Base-by-base conservation (phyloP, 2,329 filamentous ascomycete species). In the Fusarium sp. region DNA sequence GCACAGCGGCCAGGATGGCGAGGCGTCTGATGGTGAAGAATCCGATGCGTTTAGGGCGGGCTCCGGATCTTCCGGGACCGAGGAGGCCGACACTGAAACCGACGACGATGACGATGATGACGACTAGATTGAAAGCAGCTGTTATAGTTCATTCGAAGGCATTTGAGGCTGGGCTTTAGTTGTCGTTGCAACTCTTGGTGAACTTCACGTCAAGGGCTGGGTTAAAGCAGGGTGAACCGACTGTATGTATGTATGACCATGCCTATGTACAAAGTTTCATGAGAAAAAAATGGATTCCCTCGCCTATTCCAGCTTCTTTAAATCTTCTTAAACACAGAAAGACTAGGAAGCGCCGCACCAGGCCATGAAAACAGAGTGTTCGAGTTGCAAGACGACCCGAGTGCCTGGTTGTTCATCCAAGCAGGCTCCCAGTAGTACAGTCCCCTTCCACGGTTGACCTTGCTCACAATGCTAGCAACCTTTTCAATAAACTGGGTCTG, bases 371-470 rank as follows among this genome's bases (percentile, higher is more conserved):
- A 90, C 86, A 93, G 86, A 52, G 91, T 84, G 80, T 92, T 93
- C 75, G 90, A 90, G 20, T 85, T 83, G 78, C 92, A 93, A 47
- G 90, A 91, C 20, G 91, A 92, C 2, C 92, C 92, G 61, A 94
- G 81, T 0, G 81, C 87, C 13, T 88, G 87, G 81, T 93, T 94
- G 47, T 90, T 85, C 71, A 94, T 85, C 91, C 91, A 94, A 1
- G 89, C 90, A 0, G 92, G 92, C 80, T 95, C 92, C 92, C 92
- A 94, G 74, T 94, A 94, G 71, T 92, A 94, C 9, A 94, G 52
- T 0, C 92, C 93, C 31, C 84, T 81, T 0, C 91, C 91, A 1
- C 87, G 86, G 2, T 81, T 84, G 0, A 90, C 87, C 2, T 82
- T 86, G 2, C 84, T 83, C 0, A 94, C 87, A 1, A 90, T 84